phyloP scores from a whole-genome alignment of 108 stramenopile genomes.

The Nannochloropsis salina region DNA sequence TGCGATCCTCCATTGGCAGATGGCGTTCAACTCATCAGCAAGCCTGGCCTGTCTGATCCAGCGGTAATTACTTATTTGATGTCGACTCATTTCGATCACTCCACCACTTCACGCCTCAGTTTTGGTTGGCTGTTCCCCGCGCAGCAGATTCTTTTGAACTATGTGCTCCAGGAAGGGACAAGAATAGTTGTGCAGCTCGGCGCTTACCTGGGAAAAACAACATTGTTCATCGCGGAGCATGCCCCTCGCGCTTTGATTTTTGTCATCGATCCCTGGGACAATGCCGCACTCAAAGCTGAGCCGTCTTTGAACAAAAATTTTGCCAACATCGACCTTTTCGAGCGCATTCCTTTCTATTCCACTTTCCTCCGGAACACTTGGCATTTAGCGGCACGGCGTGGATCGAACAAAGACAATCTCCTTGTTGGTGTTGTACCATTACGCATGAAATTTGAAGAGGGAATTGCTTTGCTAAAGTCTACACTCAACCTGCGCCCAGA shows the following conservation, averaged over 20 bases:
- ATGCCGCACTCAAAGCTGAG: slow-evolving; percentile 7
- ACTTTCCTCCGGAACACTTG: slow-evolving; percentile 8
- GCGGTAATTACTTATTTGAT: too few species aligned
- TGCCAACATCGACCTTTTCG: not conserved
- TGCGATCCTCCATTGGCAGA: too few species aligned
- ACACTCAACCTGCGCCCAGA: not conserved
- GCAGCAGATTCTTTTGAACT: not conserved
- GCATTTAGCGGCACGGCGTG: slow-evolving; percentile 2
- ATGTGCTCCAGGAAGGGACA: not conserved
- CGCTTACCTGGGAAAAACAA: slow-evolving; percentile 7
- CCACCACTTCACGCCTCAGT: not conserved
- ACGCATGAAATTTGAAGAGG: not conserved
- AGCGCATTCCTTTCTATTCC: not conserved
- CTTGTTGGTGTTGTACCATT: not conserved
- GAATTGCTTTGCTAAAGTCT: not conserved
- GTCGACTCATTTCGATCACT: not conserved
- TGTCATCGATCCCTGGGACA: slow-evolving; percentile 8
- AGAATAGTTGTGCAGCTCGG: not conserved
- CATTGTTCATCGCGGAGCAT: slow-evolving; percentile 4
- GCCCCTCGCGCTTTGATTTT: slow-evolving; percentile 11
- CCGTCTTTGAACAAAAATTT: slow-evolving; percentile 12
- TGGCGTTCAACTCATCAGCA: too few species aligned
- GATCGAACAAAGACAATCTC: not conserved
- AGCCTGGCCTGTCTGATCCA: too few species aligned
- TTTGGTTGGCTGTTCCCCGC: not conserved